A percentile compares a stretch with the other conserved stretches of the same genome.
These are phyloP conservation scores for Dothistroma pini DNA, from an alignment of 2,329 filamentous ascomycete species.

Conservation along the genomic window DNA sequence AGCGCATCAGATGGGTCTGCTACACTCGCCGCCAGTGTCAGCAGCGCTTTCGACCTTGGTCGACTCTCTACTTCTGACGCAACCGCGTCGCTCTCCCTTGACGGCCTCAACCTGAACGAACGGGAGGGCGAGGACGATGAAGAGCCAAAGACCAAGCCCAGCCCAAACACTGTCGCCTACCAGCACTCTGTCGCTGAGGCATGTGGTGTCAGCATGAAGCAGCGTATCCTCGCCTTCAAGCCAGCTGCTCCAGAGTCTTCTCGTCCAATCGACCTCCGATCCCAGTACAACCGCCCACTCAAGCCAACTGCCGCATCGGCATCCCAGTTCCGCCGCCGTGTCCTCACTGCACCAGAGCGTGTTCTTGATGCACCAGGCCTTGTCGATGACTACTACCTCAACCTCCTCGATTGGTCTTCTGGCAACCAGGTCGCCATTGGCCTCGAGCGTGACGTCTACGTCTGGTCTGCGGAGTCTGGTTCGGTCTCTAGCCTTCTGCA, in stretches of 20 bases:
- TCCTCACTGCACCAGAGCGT: slow-evolving; percentile 91
- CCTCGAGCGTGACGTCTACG: slow-evolving; percentile 93
- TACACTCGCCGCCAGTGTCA: slow-evolving; percentile 67
- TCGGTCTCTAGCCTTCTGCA: slow-evolving; percentile 85
- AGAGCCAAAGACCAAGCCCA: slow-evolving; percentile 63
- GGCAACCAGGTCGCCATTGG: slow-evolving; percentile 98
- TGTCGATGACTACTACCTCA: slow-evolving; percentile 98
- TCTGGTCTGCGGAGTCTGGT: slow-evolving; percentile 96
- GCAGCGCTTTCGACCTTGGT: slow-evolving; percentile 61
- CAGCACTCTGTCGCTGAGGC: slow-evolving; percentile 86
- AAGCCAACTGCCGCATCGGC: slow-evolving; percentile 70
- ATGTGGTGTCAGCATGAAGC: slow-evolving; percentile 89
- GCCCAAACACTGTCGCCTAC: slow-evolving; percentile 85
- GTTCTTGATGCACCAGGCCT: slow-evolving; percentile 94
- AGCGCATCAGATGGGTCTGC: slow-evolving; percentile 67
- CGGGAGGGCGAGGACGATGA: slow-evolving; percentile 62
- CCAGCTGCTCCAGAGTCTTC: slow-evolving; percentile 96
- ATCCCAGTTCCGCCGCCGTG: slow-evolving; percentile 84
- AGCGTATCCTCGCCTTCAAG: slow-evolving; percentile 97
- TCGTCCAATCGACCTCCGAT: slow-evolving; percentile 94
- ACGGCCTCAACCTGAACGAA: slow-evolving; percentile 73
- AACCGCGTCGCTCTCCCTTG: slow-evolving; percentile 64
- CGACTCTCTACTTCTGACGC: slow-evolving; percentile 57
- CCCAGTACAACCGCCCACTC: slow-evolving; percentile 96
- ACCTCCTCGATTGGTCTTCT: slow-evolving; percentile 96